Base-by-base conservation (phyloP, 805 yeast genomes). In the Barnettozyma vustinii region DNA sequence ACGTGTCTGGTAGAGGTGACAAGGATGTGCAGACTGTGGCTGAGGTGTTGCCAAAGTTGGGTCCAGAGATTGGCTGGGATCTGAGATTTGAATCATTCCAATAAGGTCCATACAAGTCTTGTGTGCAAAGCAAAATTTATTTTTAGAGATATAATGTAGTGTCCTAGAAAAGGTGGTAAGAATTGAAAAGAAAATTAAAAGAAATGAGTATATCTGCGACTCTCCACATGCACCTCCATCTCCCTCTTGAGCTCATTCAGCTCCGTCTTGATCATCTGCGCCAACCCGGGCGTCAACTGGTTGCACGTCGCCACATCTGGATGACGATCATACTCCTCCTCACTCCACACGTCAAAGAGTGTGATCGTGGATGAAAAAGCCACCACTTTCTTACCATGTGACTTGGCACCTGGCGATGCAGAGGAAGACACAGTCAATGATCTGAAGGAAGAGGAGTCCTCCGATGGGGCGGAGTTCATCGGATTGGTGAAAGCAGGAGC, bases 21-120 rank as follows among this genome's bases (percentile, higher is more conserved):
- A 94, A 94, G 74, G 99, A 94, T 68, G 99, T 94, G 37, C 97
- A 90, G 71, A 87, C 91, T 66, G 97, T 94, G 47, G 99, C 99
- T 42, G 97, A 94, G 68, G 81, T 84, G 46, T 76, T 94, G 64
- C 99, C 99, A 42, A 79, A 72, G 55, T 73, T 89, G 49, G 99
- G 99, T 40, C 95, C 94, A 44, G 65, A 82, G 68, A 92, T 94
- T 62, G 94, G 85, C 61, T 94, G 99, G 99, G 97, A 92, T 66
- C 76, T 94, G 65, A 81, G 99, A 69, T 94, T 94, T 59, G 87
- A 86, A 59, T 52, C 64, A 20, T 60, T 59, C 43, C 45, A 59
- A 46, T 58, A 42, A 23, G 21, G 16, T 30, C 33, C 16, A 30
- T 30, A 30, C 33, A 15, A 15, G 16, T 13, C 7, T 12, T 30